Conservation (phyloP, 2,329 filamentous ascomycete species). For the Diaporthe sp. region DNA sequence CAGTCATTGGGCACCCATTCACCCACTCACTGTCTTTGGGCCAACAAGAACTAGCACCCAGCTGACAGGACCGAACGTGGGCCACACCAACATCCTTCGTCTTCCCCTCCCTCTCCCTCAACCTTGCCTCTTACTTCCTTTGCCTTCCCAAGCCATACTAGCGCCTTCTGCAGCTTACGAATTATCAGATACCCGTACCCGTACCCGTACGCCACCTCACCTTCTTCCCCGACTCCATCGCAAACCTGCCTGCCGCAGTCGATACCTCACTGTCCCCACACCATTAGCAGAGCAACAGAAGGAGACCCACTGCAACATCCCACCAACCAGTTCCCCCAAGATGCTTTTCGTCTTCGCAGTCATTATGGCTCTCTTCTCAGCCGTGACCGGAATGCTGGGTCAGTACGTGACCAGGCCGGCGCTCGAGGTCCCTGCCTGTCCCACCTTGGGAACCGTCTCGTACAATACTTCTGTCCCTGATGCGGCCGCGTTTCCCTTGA, state of each 20-base stretch:
- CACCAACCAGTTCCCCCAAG: background rate
- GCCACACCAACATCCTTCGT: conserved; percentile 3
- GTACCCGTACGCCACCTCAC: too few relatives aligned
- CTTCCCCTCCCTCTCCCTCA: background rate
- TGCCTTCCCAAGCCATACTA: background rate
- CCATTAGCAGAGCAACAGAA: background rate
- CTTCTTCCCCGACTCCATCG: background rate
- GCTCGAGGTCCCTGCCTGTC: conserved; percentile 56
- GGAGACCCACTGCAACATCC: background rate
- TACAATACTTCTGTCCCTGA: conserved; percentile 60
- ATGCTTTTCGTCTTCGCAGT: background rate
- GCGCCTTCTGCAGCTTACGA: conserved; percentile 8
- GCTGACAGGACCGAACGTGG: background rate
- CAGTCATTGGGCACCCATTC: background rate
- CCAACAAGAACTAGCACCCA: background rate
- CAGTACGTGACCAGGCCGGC: conserved; percentile 30
- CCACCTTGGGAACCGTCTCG: conserved; percentile 51
- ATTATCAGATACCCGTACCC: background rate
- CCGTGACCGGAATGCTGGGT: background rate
- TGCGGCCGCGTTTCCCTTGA: conserved; percentile 56
- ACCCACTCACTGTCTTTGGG: background rate
- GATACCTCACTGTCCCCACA: background rate
- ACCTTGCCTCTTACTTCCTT: background rate
- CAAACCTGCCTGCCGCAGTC: background rate
- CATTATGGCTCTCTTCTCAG: background rate